Percentiles rank a stretch among this genome's conserved stretches.
phyloP scores from a whole-genome alignment of 1,284 basidiomycete species.

The Fomitiporia mediterranea region DNA sequence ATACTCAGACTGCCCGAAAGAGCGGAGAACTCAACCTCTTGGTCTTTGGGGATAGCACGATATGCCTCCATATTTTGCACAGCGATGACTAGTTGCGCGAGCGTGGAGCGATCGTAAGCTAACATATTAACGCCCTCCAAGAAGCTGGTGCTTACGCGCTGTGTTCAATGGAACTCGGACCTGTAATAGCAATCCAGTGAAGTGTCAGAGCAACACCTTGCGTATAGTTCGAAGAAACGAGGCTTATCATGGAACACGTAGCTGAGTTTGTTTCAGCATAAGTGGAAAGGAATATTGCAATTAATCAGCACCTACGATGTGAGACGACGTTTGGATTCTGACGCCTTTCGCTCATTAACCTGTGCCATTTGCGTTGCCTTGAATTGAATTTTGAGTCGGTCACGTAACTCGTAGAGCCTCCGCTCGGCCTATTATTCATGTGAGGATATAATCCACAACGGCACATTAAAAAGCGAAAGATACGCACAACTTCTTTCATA shows the following conservation, averaged over 20 bases:
- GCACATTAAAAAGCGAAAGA: neutral
- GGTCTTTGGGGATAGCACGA: slow-evolving; percentile 54
- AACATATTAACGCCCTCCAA: neutral
- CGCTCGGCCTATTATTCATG: slow-evolving; percentile 58
- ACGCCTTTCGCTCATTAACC: slow-evolving; percentile 75
- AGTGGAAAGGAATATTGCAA: neutral
- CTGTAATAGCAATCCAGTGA: slow-evolving; percentile 39
- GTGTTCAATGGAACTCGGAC: slow-evolving; percentile 91
- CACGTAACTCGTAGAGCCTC: slow-evolving; percentile 55
- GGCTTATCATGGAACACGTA: slow-evolving; percentile 74
- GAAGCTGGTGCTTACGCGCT: slow-evolving; percentile 50
- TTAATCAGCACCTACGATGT: slow-evolving; percentile 54
- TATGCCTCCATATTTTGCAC: slow-evolving; percentile 86
- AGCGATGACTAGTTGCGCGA: slow-evolving; percentile 49
- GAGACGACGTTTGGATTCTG: slow-evolving; percentile 76
- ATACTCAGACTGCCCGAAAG: slow-evolving; percentile 80
- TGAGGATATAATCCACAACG: neutral
- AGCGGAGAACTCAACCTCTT: slow-evolving; percentile 77
- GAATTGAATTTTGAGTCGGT: slow-evolving; percentile 74
- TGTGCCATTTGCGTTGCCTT: slow-evolving; percentile 81
- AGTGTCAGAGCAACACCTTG: slow-evolving; percentile 18
- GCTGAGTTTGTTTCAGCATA: slow-evolving; percentile 32
- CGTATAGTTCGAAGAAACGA: slow-evolving; percentile 17
- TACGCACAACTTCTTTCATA: slow-evolving; percentile 43
- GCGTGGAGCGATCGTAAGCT: neutral